Evolutionary conservation across 129 eudicot species (phyloP).

Genomic region (Centrapalus pauciflorus): DNA sequence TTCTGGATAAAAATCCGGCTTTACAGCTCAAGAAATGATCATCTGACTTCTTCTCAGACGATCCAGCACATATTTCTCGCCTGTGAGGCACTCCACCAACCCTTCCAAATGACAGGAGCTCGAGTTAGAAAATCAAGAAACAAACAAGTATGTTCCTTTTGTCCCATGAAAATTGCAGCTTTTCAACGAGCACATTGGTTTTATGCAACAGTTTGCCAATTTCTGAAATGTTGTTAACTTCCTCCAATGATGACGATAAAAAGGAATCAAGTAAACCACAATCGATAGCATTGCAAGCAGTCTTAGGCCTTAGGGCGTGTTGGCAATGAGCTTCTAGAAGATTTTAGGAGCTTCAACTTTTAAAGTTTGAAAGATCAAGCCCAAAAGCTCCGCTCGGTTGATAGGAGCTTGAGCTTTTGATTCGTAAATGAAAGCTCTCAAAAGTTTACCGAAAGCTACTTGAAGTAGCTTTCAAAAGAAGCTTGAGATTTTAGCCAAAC

Average conservation of each 20-base stretch:
- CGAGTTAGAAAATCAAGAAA: constrained; percentile 19
- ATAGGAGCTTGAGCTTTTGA: too few species aligned
- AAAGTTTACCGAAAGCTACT: too few species aligned
- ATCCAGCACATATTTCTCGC: constrained; percentile 57
- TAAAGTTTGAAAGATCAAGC: too few species aligned
- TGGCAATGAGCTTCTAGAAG: too few species aligned
- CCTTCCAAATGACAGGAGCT: constrained; percentile 34
- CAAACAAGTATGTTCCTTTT: not conserved
- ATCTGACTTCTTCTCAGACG: constrained; percentile 28
- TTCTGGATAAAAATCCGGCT: not conserved
- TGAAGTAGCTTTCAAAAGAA: too few species aligned
- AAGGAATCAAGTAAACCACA: not conserved
- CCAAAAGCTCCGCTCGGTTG: too few species aligned
- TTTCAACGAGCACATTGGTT: not conserved
- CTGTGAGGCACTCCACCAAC: constrained; percentile 74
- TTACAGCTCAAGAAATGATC: constrained; percentile 12
- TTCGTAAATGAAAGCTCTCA: too few species aligned
- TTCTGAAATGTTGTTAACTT: not conserved
- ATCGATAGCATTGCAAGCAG: not conserved
- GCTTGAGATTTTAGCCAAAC: too few species aligned
- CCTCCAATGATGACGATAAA: not conserved
- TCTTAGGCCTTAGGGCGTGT: too few species aligned
- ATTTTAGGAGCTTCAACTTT: too few species aligned
- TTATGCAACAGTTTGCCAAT: not conserved
- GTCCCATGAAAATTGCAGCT: not conserved